These are phyloP conservation scores for Amauroascus niger DNA, from an alignment of 2,329 filamentous ascomycete species.

Conservation along the genomic window DNA sequence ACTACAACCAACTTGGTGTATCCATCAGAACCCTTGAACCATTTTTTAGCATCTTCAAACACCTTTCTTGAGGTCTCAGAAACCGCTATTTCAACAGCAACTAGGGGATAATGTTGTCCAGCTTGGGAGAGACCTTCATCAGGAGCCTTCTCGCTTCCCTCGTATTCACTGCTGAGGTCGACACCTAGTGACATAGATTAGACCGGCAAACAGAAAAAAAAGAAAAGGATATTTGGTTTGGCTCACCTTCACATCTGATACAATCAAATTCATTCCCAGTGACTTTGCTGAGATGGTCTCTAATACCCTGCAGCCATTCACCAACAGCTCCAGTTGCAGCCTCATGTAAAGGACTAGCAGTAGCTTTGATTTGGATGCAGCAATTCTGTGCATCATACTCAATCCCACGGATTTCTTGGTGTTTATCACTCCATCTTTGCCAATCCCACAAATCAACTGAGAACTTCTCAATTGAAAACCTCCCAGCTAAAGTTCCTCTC, in stretches of 20 bases:
- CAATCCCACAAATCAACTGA: slow-evolving; percentile 11
- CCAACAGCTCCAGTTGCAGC: no score
- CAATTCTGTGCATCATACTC: slow-evolving; percentile 12
- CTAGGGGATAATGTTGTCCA: slow-evolving; percentile 9
- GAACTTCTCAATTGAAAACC: slow-evolving; percentile 14
- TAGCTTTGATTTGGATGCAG: slow-evolving; percentile 10
- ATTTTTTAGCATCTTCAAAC: slow-evolving; percentile 13
- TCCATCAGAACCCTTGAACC: slow-evolving; percentile 11
- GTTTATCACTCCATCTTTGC: slow-evolving; percentile 12
- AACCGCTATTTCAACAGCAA: slow-evolving; percentile 12
- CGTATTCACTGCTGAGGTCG: slow-evolving; percentile 3
- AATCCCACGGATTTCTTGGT: slow-evolving; percentile 9
- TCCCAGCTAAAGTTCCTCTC: slow-evolving; percentile 10
- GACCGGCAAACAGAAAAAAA: slow-evolving; percentile 9
- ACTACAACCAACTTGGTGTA: slow-evolving; percentile 13
- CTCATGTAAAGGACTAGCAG: slow-evolving; percentile 8
- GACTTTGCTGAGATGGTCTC: slow-evolving; percentile 1
- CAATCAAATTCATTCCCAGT: slow-evolving; percentile 9
- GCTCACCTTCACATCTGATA: slow-evolving; percentile 8
- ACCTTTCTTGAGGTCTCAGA: slow-evolving; percentile 9
- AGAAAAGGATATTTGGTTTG: background rate
- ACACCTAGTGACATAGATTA: slow-evolving; percentile 2
- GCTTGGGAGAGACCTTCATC: slow-evolving; percentile 10
- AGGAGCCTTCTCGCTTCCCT: slow-evolving; percentile 12
- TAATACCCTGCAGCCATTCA: slow-evolving; percentile 7